Evolutionary conservation across 371 early-diverging fungal species (phyloP).

Genomic region (Dinochytrium kinnereticum): DNA sequence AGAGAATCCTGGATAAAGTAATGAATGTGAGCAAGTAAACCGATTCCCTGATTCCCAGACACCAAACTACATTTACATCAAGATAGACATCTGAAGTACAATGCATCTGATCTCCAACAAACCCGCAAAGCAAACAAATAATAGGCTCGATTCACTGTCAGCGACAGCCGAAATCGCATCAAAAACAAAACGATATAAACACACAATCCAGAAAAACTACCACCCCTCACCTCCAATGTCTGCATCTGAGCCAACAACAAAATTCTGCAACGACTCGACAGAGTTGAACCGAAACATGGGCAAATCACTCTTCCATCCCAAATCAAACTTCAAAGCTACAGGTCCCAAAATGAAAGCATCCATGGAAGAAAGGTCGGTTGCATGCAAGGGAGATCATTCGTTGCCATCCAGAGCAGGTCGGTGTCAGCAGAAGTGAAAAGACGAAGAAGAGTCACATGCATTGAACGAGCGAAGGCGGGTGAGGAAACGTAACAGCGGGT

Average conservation of each 20-base stretch:
- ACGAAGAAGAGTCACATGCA: no score
- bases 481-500: no score
- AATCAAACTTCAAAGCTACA: constrained; percentile 21
- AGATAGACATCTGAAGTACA: no score
- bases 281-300: constrained; percentile 67
- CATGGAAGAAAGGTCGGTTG: background rate
- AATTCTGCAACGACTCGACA: constrained; percentile 67
- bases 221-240: constrained; percentile 80
- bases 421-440: no score
- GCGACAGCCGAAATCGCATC: no score
- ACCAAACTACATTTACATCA: background rate
- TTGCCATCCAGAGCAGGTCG: no score
- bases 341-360: constrained; percentile 41
- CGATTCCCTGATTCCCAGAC: no score
- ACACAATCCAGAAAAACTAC: background rate
- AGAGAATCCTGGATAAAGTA: constrained; percentile 35
- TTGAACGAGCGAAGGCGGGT: no score
- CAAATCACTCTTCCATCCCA: constrained; percentile 70
- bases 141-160: no score
- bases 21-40: background rate
- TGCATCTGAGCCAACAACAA: constrained; percentile 85
- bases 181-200: background rate
- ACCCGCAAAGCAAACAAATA: no score
- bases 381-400: background rate
- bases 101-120: no score